Percentiles rank a stretch among this genome's conserved stretches.
These are phyloP conservation scores for Pyrenophora teres DNA, from an alignment of 2,329 filamentous ascomycete genomes.

Conservation along the genomic window DNA sequence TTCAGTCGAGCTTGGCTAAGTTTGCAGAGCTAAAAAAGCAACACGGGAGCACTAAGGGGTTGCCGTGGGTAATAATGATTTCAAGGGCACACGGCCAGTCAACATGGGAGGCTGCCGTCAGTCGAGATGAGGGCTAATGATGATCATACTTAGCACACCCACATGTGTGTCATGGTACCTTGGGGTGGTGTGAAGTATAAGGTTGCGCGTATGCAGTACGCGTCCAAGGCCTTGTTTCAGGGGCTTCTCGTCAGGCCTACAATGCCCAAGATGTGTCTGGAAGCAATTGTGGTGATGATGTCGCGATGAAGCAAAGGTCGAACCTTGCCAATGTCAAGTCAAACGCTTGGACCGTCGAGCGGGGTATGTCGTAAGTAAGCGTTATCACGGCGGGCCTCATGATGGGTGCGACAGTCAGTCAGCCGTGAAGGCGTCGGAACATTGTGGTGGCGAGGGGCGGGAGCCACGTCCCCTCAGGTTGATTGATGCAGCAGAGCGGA, in stretches of 20 bases:
- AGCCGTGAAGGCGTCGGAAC: conserved; percentile 13
- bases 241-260: conserved; percentile 7
- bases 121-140: conserved; percentile 2
- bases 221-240: conserved; percentile 12
- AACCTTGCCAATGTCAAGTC: conserved; percentile 24
- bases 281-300: conserved; percentile 21
- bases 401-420: conserved; percentile 21
- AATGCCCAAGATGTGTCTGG: conserved; percentile 10
- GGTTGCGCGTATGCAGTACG: conserved; percentile 13
- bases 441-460: conserved; percentile 17
- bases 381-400: conserved; percentile 26
- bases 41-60: conserved; percentile 1
- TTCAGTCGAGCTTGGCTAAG: no score
- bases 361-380: conserved; percentile 24
- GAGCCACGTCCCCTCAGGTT: conserved; percentile 11
- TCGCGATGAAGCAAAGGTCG: conserved; percentile 25
- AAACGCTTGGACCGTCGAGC: conserved; percentile 26
- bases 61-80: conserved; percentile 2
- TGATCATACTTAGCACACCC: conserved; percentile 1
- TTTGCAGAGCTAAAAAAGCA: no score
- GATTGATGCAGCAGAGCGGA: conserved; percentile 11
- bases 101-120: not conserved
- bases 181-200: conserved; percentile 8
- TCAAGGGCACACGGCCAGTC: not conserved
- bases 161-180: conserved; percentile 11